A percentile compares a stretch with the other conserved stretches of the same genome.
Conservation (phyloP, 805 yeast genomes). For the Pichia eremophila region DNA sequence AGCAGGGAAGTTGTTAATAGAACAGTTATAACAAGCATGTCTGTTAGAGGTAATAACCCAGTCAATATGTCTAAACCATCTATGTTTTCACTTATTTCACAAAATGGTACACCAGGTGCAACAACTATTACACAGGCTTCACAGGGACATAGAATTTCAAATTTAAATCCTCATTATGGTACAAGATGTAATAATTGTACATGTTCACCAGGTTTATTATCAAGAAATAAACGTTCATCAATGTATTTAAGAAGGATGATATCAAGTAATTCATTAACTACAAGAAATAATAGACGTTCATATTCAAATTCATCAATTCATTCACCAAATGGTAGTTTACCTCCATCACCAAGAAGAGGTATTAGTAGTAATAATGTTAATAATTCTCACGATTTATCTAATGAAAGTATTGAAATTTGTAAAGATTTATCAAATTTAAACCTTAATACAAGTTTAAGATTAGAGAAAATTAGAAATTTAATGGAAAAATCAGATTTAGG, state of each 20-base stretch:
- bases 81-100: constrained; percentile 32
- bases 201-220: constrained; percentile 73
- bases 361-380: not conserved
- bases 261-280: constrained; percentile 2
- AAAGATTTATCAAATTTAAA: constrained; percentile 28
- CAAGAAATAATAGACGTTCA: constrained; percentile 2
- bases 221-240: constrained; percentile 56
- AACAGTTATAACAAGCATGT: no score
- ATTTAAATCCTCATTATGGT: constrained; percentile 11
- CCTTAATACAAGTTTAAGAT: constrained; percentile 42
- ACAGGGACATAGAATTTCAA: constrained; percentile 13
- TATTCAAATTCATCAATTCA: not conserved
- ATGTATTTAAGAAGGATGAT: constrained; percentile 27
- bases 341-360: constrained; percentile 7
- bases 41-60: not conserved
- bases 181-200: constrained; percentile 68
- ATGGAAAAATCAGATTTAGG: constrained; percentile 56
- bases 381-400: constrained; percentile 1
- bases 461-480: constrained; percentile 47
- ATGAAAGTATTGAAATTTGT: constrained; percentile 15
- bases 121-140: constrained; percentile 22
- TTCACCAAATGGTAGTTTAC: not conserved
- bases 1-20: no score
- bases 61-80: constrained; percentile 25
- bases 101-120: constrained; percentile 23